Conservation (phyloP, 371 early-diverging fungal genomes). For the Funneliformis caledonium region DNA sequence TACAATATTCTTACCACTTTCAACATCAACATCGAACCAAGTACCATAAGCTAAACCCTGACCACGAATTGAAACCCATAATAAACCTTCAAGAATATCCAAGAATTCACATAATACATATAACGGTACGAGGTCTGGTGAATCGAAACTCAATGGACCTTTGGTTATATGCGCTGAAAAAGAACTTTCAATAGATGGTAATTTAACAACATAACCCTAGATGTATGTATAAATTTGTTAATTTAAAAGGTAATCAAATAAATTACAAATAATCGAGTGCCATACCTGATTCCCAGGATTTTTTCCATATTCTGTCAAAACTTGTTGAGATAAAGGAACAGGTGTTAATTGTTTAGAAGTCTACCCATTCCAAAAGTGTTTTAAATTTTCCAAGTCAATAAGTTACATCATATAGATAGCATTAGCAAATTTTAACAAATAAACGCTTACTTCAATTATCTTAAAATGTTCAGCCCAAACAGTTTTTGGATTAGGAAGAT, state of each 20-base stretch:
- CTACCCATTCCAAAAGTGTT: not conserved
- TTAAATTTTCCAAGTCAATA: not conserved
- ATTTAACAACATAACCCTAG: conserved; percentile 57
- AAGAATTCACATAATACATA: conserved; percentile 65
- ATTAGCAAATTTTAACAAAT: not conserved
- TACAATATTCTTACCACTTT: conserved; percentile 44
- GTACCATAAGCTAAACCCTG: conserved; percentile 70
- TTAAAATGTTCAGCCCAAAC: conserved; percentile 53
- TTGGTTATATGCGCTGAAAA: conserved; percentile 57
- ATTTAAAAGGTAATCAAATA: not conserved
- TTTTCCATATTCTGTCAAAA: conserved; percentile 56
- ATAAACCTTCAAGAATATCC: conserved; percentile 66
- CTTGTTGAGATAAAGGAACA: conserved; percentile 56
- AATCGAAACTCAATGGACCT: conserved; percentile 54
- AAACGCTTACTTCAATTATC: conserved; percentile 1
- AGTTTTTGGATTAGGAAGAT: conserved; percentile 54
- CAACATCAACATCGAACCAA: conserved; percentile 55
- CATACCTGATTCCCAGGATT: conserved; percentile 57
- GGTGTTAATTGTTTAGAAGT: conserved; percentile 44
- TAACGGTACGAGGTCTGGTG: conserved; percentile 64
- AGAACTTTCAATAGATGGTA: conserved; percentile 67
- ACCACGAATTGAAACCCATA: conserved; percentile 73
- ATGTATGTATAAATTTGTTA: conserved; percentile 15
- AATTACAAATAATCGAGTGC: not conserved
- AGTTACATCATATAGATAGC: not conserved